Percentiles rank a stretch among this genome's conserved stretches.
These are phyloP conservation scores for Aspergillus thermomutatus DNA, from an alignment of 2,329 filamentous ascomycete genomes.

Conservation along the genomic window DNA sequence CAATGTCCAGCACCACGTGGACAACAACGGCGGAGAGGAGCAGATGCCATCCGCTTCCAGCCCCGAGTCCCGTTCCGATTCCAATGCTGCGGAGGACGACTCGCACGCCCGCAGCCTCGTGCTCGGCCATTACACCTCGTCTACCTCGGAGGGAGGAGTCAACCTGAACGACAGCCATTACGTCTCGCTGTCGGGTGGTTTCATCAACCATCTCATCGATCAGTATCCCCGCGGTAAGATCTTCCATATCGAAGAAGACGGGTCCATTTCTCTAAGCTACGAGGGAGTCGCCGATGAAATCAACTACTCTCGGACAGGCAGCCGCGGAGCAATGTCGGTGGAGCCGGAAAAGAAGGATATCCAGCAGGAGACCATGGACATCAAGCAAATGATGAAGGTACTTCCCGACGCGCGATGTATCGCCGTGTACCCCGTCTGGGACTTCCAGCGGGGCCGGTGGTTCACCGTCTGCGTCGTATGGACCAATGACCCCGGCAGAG, in stretches of 20 bases:
- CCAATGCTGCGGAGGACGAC: background rate
- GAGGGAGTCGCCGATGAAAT: constrained; percentile 16
- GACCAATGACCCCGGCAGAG: constrained; percentile 16
- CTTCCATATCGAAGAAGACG: constrained; percentile 20
- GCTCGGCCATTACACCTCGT: constrained; percentile 16
- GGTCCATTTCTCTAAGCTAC: constrained; percentile 18
- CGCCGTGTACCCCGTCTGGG: constrained; percentile 26
- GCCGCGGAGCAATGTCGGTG: constrained; percentile 1
- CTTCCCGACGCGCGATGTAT: constrained; percentile 19
- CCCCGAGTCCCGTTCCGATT: background rate
- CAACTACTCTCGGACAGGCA: background rate
- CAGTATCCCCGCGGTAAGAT: constrained; percentile 19
- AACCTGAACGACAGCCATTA: constrained; percentile 9
- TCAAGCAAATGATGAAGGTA: constrained; percentile 10
- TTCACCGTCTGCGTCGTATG: constrained; percentile 21
- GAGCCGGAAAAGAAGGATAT: constrained; percentile 9
- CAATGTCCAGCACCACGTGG: background rate
- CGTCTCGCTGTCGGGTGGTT: constrained; percentile 11
- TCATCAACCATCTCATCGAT: constrained; percentile 17
- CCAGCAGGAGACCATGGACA: constrained; percentile 11
- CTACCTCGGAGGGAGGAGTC: constrained; percentile 1
- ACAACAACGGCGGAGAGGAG: background rate
- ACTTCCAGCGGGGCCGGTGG: constrained; percentile 25
- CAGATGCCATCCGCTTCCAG: background rate
- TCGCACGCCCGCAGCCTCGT: constrained; percentile 10